These are phyloP conservation scores for Turritis glabra DNA, from an alignment of 345 rosid species.

Conservation along the genomic window DNA sequence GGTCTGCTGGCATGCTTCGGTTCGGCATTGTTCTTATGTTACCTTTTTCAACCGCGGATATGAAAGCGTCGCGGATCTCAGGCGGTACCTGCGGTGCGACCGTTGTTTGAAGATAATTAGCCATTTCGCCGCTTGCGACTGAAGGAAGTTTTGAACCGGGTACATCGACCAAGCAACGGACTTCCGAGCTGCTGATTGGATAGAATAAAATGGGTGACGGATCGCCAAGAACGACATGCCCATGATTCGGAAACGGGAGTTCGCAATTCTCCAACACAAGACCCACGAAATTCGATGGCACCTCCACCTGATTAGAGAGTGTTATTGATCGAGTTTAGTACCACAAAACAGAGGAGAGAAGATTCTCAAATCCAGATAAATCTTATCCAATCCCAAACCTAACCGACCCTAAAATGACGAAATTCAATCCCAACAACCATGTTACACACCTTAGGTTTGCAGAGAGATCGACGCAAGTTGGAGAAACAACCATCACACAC, in stretches of 20 bases:
- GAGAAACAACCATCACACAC: conserved; percentile 70
- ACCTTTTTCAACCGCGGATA: conserved; percentile 49
- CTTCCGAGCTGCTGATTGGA: conserved; percentile 55
- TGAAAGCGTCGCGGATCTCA: conserved; percentile 43
- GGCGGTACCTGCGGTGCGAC: conserved; percentile 52
- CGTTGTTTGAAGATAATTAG: conserved; percentile 39
- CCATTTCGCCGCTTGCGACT: conserved; percentile 52
- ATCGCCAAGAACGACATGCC: conserved; percentile 55
- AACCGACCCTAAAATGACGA: background rate
- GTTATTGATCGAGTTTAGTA: conserved; percentile 6
- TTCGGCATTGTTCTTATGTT: conserved; percentile 58
- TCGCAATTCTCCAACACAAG: conserved; percentile 52
- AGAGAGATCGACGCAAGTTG: conserved; percentile 55
- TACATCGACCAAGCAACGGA: conserved; percentile 54
- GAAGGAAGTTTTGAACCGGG: conserved; percentile 55
- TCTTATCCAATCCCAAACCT: background rate
- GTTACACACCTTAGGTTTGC: conserved; percentile 53
- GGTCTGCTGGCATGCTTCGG: conserved; percentile 62
- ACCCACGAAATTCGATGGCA: conserved; percentile 55
- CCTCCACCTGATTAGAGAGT: conserved; percentile 46
- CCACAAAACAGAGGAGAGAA: background rate
- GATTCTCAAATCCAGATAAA: background rate
- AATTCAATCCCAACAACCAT: background rate
- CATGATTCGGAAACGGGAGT: conserved; percentile 52
- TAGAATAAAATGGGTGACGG: conserved; percentile 58